phyloP scores from a whole-genome alignment of 345 rosid genomes.

The Rhizophora mangle region DNA sequence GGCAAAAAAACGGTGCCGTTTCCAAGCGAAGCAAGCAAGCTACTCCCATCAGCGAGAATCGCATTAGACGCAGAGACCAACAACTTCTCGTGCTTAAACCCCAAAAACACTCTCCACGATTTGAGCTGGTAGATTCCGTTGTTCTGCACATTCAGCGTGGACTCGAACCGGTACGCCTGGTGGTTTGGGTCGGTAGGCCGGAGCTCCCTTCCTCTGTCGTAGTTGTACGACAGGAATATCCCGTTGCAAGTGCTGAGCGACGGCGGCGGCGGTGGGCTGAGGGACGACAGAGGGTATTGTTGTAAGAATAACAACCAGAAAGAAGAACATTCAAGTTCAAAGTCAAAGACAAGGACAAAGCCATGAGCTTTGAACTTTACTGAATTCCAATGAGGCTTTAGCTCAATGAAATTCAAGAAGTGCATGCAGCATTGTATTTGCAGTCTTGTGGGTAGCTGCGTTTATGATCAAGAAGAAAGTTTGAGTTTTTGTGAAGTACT shows the following conservation, averaged over 20 bases:
- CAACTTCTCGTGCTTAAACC: constrained; percentile 63
- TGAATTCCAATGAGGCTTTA: too few species aligned
- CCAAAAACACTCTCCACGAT: constrained; percentile 72
- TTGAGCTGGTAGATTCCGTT: constrained; percentile 64
- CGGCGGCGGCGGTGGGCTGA: constrained; percentile 50
- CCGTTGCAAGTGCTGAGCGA: constrained; percentile 63
- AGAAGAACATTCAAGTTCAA: constrained; percentile 11
- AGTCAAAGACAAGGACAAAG: background rate
- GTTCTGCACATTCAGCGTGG: constrained; percentile 64
- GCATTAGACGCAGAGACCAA: constrained; percentile 75
- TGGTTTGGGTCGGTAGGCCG: too few species aligned
- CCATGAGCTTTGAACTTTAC: constrained; percentile 19
- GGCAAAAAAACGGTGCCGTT: constrained; percentile 75
- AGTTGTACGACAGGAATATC: constrained; percentile 58
- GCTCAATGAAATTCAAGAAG: too few species aligned
- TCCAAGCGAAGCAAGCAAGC: constrained; percentile 61
- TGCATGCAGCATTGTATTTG: too few species aligned
- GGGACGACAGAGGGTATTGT: constrained; percentile 33
- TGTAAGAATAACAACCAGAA: constrained; percentile 2
- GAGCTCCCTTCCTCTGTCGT: constrained; percentile 40
- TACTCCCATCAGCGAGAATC: constrained; percentile 64
- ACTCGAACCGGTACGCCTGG: constrained; percentile 47
- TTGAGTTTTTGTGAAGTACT: too few species aligned
- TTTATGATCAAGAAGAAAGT: too few species aligned
- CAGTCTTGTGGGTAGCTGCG: too few species aligned